Evolutionary conservation across 2,329 filamentous ascomycete species (phyloP), one percentile per base, ranked within the genome.

Genomic region (Penicillium sp.): DNA sequence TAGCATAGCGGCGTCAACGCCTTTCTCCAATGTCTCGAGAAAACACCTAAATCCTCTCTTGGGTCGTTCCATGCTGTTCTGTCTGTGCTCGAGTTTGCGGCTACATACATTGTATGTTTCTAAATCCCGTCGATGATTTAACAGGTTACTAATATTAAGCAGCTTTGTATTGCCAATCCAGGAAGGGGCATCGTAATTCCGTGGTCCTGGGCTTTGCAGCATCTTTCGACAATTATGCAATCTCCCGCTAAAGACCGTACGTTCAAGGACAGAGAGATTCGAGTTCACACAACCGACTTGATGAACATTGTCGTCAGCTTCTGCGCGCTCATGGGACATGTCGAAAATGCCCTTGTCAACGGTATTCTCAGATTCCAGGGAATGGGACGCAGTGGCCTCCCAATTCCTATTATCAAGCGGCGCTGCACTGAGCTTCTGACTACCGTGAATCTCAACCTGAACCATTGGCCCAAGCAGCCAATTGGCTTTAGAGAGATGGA

Each of bases 161-260:
- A 60, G 56, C 50, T 61, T 31, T 58, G 52, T 30, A 36, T 58
- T 6, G 40, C 53, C 14, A 61, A 55, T 41, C 52, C 55, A 17
- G 50, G 37, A 4, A 56, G 25, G 28, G 58, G 55, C 4, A 49
- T 60, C 9, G 46, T 52, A 4, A 19, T 61, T 7, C 60, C 60
- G 4, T 58, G 48, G 45, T 58, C 60, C 8, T 61, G 60, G 60
- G 53, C 53, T 11, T 17, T 58, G 14, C 50, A 54, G 3, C 42
- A 61, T 38, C 48, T 61, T 16, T 50, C 55, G 26, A 46, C 19
- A 9, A 44, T 60, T 28, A 54, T 56, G 25, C 41, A 46, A 17
- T 38, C 45, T 9, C 47, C 58, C 10, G 28, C 38, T 1, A 26
- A 37, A 16, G 22, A 25, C 19, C n/a, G 44, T 16, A 7, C n/a